Evolutionary conservation across 2,329 filamentous ascomycete genomes (phyloP).

Genomic region (Fragosphaeria purpurea): DNA sequence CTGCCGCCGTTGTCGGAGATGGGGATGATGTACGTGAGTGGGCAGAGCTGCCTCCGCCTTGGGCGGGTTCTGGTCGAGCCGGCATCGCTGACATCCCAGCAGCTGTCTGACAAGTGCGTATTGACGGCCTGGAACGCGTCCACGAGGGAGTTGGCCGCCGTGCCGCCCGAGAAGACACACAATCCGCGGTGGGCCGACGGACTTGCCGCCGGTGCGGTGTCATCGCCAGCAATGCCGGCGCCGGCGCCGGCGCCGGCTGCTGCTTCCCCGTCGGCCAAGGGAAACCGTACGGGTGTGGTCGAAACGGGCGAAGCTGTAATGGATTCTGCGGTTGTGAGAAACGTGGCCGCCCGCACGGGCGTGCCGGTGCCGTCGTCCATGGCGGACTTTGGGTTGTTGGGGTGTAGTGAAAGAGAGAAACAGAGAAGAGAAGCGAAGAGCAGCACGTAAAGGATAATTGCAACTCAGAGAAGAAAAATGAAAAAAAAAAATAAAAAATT

Average conservation of each 20-base stretch:
- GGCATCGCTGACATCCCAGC: not conserved
- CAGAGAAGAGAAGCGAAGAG: slow-evolving; percentile 9
- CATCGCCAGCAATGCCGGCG: too few relatives aligned
- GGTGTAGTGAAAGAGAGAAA: not conserved
- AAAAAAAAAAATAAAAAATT: too few relatives aligned
- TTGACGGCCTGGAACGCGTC: slow-evolving; percentile 67
- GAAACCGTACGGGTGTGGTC: too few relatives aligned
- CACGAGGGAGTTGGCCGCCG: slow-evolving; percentile 87
- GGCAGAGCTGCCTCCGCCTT: slow-evolving; percentile 41
- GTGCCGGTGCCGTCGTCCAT: slow-evolving; percentile 12
- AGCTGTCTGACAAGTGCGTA: slow-evolving; percentile 20
- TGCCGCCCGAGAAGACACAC: slow-evolving; percentile 84
- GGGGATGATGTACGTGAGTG: slow-evolving; percentile 78
- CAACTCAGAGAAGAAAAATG: too few relatives aligned
- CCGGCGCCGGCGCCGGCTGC: too few relatives aligned
- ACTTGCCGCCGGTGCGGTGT: too few relatives aligned
- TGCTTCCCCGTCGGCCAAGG: too few relatives aligned
- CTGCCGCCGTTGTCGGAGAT: slow-evolving; percentile 95
- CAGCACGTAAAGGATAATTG: slow-evolving; percentile 17
- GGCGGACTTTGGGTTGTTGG: not conserved
- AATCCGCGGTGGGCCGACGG: slow-evolving; percentile 37
- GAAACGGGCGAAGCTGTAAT: too few relatives aligned
- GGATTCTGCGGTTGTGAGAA: not conserved
- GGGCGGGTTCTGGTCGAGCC: slow-evolving; percentile 5
- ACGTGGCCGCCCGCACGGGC: slow-evolving; percentile 1